A percentile compares a stretch with the other conserved stretches of the same genome.
These are phyloP conservation scores for Starmera dryadoides DNA, from an alignment of 805 yeast species.

Conservation along the genomic window DNA sequence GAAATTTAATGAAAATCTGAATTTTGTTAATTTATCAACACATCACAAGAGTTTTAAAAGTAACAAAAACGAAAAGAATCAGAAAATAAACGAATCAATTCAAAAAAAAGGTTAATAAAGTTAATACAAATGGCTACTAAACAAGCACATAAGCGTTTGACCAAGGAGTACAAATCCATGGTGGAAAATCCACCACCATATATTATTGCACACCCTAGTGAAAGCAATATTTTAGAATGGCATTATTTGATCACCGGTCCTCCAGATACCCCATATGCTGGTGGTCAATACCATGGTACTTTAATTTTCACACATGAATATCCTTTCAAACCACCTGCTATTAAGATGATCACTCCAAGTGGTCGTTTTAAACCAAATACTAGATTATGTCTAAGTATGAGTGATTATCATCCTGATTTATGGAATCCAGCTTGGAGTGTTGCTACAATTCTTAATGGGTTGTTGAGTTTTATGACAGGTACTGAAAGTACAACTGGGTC, in stretches of 20 bases:
- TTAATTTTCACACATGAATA: slow-evolving; percentile 76
- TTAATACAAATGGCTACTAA: slow-evolving; percentile 28
- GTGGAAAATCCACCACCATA: slow-evolving; percentile 79
- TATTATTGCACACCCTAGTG: slow-evolving; percentile 80
- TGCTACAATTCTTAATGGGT: slow-evolving; percentile 77
- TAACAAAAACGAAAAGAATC: too few relatives aligned
- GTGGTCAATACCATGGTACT: slow-evolving; percentile 89
- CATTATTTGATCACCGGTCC: slow-evolving; percentile 92
- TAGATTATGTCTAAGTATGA: slow-evolving; percentile 82
- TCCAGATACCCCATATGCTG: slow-evolving; percentile 77
- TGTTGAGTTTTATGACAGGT: slow-evolving; percentile 88
- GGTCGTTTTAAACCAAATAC: slow-evolving; percentile 82
- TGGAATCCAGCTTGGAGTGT: slow-evolving; percentile 99
- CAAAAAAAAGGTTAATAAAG: too few relatives aligned
- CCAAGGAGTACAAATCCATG: slow-evolving; percentile 75
- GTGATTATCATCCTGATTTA: slow-evolving; percentile 88
- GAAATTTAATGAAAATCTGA: too few relatives aligned
- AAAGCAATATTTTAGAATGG: slow-evolving; percentile 85
- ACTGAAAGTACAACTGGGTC: slow-evolving; percentile 83
- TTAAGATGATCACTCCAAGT: slow-evolving; percentile 82
- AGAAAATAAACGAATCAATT: too few relatives aligned
- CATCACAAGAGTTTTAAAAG: too few relatives aligned
- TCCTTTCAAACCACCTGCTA: slow-evolving; percentile 89
- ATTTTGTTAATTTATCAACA: too few relatives aligned
- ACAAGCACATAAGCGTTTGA: slow-evolving; percentile 40